These are phyloP conservation scores for Aspergillus novofumigatus DNA, from an alignment of 2,329 filamentous ascomycete species.

Conservation along the genomic window DNA sequence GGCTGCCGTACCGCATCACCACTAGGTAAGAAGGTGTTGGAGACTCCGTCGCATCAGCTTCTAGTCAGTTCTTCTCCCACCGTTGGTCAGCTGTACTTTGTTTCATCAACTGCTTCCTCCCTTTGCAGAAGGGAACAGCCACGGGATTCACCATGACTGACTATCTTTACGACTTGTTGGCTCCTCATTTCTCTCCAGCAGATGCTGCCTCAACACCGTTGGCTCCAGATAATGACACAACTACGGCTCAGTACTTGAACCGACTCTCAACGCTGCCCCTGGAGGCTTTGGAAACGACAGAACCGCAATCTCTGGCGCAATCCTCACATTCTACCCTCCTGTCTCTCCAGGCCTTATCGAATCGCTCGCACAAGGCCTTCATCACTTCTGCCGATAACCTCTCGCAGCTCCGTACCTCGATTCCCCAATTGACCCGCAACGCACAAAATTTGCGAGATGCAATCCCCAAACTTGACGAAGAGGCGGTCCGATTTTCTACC, in stretches of 20 bases:
- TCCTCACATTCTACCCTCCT: conserved; percentile 74
- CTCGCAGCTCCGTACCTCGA: conserved; percentile 63
- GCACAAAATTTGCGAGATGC: conserved; percentile 64
- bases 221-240: conserved; percentile 21
- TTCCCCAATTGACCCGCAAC: conserved; percentile 66
- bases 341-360: conserved; percentile 81
- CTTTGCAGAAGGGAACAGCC: conserved; percentile 11
- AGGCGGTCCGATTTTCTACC: conserved; percentile 74
- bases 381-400: conserved; percentile 77
- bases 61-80: conserved; percentile 8
- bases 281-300: conserved; percentile 65
- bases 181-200: conserved; percentile 53
- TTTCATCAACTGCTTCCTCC: conserved; percentile 7
- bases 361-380: conserved; percentile 80
- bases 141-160: conserved; percentile 56
- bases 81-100: not conserved
- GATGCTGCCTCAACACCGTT: conserved; percentile 14
- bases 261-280: conserved; percentile 74
- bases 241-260: conserved; percentile 62
- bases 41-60: not conserved
- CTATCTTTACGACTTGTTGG: conserved; percentile 69
- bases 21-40: no score
- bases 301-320: conserved; percentile 76
- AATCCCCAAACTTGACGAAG: conserved; percentile 74
- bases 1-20: conserved; percentile 20